These are phyloP conservation scores for Piromyces finnis DNA, from an alignment of 192 early-diverging fungal species.

Conservation along the genomic window DNA sequence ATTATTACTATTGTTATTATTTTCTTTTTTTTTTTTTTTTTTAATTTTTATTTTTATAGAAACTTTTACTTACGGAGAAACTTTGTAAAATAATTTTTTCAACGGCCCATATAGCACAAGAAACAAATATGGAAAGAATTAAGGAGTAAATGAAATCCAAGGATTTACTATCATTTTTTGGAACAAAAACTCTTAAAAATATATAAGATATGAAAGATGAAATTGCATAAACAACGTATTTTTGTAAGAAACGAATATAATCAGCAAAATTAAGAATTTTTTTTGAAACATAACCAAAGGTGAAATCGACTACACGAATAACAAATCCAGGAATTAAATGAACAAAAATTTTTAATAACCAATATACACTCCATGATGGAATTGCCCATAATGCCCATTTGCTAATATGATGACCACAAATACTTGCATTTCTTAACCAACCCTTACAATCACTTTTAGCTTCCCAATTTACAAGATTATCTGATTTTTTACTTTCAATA, in stretches of 20 bases:
- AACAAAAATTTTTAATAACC: not conserved
- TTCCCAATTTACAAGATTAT: too few species aligned
- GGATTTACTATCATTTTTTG: not conserved
- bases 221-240: not conserved
- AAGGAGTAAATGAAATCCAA: not conserved
- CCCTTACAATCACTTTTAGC: too few species aligned
- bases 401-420: not conserved
- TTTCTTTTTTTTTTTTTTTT: too few species aligned
- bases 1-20: too few species aligned
- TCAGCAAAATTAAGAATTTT: not conserved
- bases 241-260: not conserved
- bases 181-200: not conserved
- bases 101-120: slow-evolving; percentile 20
- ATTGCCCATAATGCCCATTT: not conserved
- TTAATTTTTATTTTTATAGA: too few species aligned
- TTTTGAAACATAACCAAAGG: not conserved
- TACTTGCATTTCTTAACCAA: not conserved
- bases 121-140: slow-evolving; percentile 15
- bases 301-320: not conserved
- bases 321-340: not conserved
- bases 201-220: not conserved
- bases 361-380: not conserved
- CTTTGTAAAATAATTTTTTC: slow-evolving; percentile 41
- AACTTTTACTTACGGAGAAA: not conserved
- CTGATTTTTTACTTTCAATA: too few species aligned